Percentiles rank a stretch among this genome's conserved stretches.
These are phyloP conservation scores for Podila epicladia DNA, from an alignment of 192 early-diverging fungal genomes.

Conservation along the genomic window DNA sequence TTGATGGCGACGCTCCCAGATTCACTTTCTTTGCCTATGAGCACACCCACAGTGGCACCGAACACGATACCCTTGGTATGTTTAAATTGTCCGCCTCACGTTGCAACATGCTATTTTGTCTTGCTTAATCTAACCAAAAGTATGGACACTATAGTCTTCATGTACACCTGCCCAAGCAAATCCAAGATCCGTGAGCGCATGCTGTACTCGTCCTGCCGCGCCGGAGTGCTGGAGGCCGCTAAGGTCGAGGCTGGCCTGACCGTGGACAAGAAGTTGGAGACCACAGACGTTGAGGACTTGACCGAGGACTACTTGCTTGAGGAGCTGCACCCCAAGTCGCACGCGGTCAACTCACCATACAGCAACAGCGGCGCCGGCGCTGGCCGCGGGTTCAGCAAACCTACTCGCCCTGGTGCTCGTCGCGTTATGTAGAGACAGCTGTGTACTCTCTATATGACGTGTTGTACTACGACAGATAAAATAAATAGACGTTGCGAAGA, in stretches of 20 bases:
- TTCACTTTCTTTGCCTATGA: constrained; percentile 73
- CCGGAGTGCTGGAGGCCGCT: constrained; percentile 64
- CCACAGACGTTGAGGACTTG: constrained; percentile 69
- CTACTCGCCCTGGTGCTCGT: constrained; percentile 45
- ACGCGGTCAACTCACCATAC: not conserved
- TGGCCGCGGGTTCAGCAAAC: constrained; percentile 34
- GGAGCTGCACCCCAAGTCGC: constrained; percentile 56
- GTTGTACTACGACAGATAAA: too few relatives aligned
- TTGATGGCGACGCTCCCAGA: constrained; percentile 73
- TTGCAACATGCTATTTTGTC: not conserved
- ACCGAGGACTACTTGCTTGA: constrained; percentile 62
- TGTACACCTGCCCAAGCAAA: constrained; percentile 84
- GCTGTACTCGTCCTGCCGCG: constrained; percentile 85
- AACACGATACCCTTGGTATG: constrained; percentile 57
- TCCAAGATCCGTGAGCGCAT: constrained; percentile 91
- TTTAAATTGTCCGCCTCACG: constrained; percentile 14
- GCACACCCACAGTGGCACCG: constrained; percentile 56
- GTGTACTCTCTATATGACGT: too few relatives aligned
- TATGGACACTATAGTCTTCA: constrained; percentile 62
- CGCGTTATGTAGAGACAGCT: constrained; percentile 27
- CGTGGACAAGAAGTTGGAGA: constrained; percentile 75
- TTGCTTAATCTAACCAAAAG: constrained; percentile 16
- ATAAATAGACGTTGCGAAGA: too few relatives aligned
- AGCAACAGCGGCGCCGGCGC: constrained; percentile 4
- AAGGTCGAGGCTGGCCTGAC: constrained; percentile 63